Percentiles rank a stretch among this genome's conserved stretches.
Conservation (phyloP, 2,329 filamentous ascomycete genomes). For the Exophiala xenobiotica region DNA sequence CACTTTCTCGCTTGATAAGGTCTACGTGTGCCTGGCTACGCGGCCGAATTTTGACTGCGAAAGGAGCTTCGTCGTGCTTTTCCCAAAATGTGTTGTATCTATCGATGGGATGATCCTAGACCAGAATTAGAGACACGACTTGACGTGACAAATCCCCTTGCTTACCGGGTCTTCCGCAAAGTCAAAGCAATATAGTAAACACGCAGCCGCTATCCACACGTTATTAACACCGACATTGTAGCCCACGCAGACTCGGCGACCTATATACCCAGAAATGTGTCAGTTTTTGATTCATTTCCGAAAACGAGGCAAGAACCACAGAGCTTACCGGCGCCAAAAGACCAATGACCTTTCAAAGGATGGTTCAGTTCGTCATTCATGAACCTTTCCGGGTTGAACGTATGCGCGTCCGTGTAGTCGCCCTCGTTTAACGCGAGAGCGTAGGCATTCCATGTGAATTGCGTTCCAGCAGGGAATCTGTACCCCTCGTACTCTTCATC, state of each 20-base stretch:
- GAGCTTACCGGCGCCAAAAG: conserved; percentile 4
- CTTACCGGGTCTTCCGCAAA: conserved; percentile 4
- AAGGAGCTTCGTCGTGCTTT: conserved; percentile 28
- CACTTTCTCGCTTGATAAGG: conserved; percentile 16
- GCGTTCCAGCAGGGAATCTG: conserved; percentile 50
- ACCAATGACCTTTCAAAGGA: neutral
- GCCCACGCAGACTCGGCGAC: conserved; percentile 7
- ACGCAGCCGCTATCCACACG: conserved; percentile 1
- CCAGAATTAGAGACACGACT: neutral
- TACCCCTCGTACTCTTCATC: conserved; percentile 42
- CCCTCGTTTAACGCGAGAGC: neutral
- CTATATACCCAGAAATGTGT: neutral
- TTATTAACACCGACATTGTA: neutral
- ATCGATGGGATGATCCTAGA: conserved; percentile 6
- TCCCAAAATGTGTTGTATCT: neutral
- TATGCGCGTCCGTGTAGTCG: neutral
- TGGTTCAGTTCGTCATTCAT: conserved; percentile 15
- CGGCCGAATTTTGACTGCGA: conserved; percentile 28
- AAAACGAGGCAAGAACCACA: too few species aligned
- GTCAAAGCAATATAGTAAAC: conserved; percentile 11
- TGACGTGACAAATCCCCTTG: neutral
- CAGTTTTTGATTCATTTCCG: neutral
- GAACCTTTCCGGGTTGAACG: conserved; percentile 5
- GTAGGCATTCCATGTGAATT: conserved; percentile 34
- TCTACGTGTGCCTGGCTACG: conserved; percentile 21